phyloP scores from a whole-genome alignment of 2,329 filamentous ascomycete species.

The Massarina eburnea region DNA sequence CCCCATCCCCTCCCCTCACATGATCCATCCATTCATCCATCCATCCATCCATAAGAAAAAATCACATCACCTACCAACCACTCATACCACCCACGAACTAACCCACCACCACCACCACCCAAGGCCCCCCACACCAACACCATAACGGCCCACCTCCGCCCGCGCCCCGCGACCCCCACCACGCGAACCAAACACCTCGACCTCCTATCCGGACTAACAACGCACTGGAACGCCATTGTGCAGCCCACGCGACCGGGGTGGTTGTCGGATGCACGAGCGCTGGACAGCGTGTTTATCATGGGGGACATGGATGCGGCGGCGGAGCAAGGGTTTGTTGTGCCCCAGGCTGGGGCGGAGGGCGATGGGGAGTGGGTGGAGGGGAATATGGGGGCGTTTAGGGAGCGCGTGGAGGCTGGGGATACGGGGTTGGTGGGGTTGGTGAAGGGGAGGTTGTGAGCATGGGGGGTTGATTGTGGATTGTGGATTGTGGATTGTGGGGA shows the following conservation, averaged over 20 bases:
- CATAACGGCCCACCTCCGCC: conserved; percentile 24
- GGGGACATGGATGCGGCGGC: conserved; percentile 27
- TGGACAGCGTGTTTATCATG: conserved; percentile 31
- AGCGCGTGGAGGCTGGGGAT: conserved; percentile 21
- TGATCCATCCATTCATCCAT: too few relatives aligned
- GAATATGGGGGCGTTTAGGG: conserved; percentile 25
- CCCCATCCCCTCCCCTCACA: background rate
- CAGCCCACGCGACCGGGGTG: conserved; percentile 5
- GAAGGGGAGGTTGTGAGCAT: too few relatives aligned
- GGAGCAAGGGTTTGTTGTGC: conserved; percentile 29
- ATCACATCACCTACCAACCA: too few relatives aligned
- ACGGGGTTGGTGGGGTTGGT: conserved; percentile 22
- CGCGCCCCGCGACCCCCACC: conserved; percentile 17
- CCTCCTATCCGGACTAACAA: conserved; percentile 12
- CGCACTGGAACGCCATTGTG: conserved; percentile 21
- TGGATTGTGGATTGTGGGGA: too few relatives aligned
- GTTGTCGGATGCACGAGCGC: conserved; percentile 15
- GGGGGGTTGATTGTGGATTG: too few relatives aligned
- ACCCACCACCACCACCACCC: background rate
- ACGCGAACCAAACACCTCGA: conserved; percentile 10
- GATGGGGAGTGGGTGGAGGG: conserved; percentile 27
- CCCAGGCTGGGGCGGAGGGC: conserved; percentile 21
- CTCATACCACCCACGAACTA: too few relatives aligned
- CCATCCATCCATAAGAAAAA: too few relatives aligned
- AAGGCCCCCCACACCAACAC: conserved; percentile 17